Base-by-base conservation (phyloP, 345 rosid genomes). In the Dipteronia dyeriana region DNA sequence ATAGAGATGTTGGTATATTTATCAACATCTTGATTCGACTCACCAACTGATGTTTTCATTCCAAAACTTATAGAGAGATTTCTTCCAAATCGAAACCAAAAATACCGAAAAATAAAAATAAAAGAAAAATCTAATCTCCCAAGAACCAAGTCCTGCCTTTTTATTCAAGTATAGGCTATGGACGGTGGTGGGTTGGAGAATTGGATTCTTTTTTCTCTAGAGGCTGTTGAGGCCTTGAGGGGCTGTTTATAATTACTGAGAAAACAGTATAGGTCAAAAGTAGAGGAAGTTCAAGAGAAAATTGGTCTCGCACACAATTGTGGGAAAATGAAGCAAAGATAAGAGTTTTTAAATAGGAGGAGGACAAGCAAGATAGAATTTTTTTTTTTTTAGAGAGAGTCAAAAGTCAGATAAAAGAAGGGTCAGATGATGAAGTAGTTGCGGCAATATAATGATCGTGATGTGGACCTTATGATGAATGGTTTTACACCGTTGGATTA, bases 1-100 rank as follows among this genome's bases (percentile, higher is more conserved):
- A 88, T 34, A 86, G 86, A 68, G 87, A 82, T 1, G 86, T 59
- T n/a, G 89, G 87, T 68, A 84, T 84, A 47, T 84, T 84, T 34
- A 34, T 34, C 43, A 81, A 86, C 89, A 88, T 88, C 23, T 34
- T 71, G 14, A 16, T 64, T 54, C 43, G 26, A 53, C 43, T 51
- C 62, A 26, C 60, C 29, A 23, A 4, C 59, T 2, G 78, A 78
- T 20, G 49, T 74, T 67, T 68, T 82, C 86, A 79, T 75, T 34
- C 81, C 11, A 75, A 59, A 8, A 38, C 34, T 38, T 8, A 3
- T 16, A 53, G n/a, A 68, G 11, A 59, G 29, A 57, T 26, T 0
- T 11, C 59, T 19, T 4, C 20, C 12, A 39, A 41, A 51, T 51
- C 7, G 57, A 53, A 53, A 19, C 57, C 57, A 53, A 17, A 49